These are phyloP conservation scores for Metschnikowia proteae DNA, from an alignment of 805 yeast species.

Conservation along the genomic window DNA sequence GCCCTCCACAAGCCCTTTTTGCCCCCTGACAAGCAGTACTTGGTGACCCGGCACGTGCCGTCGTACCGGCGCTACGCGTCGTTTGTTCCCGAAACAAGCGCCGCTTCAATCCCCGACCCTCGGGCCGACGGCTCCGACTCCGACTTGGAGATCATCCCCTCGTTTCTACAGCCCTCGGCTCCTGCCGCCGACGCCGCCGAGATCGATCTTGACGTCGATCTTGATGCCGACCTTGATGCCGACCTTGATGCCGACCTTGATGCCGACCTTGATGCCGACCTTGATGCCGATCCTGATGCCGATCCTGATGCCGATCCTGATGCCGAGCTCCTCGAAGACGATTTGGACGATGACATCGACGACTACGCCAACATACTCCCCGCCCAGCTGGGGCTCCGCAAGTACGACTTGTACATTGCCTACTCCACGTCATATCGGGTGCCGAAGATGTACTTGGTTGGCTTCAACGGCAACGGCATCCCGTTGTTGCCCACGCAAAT, in stretches of 20 bases:
- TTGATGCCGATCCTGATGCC: too few species aligned
- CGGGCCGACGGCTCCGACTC: slow-evolving; percentile 1
- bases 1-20: slow-evolving; percentile 56
- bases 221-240: slow-evolving; percentile 36
- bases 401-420: slow-evolving; percentile 84
- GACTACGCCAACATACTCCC: slow-evolving; percentile 32
- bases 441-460: slow-evolving; percentile 89
- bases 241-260: too few species aligned
- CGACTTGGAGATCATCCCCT: slow-evolving; percentile 7
- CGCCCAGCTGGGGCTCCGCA: slow-evolving; percentile 45
- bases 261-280: too few species aligned
- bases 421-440: slow-evolving; percentile 95
- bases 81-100: slow-evolving; percentile 4
- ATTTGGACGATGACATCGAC: slow-evolving; percentile 26
- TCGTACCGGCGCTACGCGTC: slow-evolving; percentile 52
- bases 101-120: slow-evolving; percentile 9
- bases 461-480: slow-evolving; percentile 76
- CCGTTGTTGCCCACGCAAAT: slow-evolving; percentile 85
- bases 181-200: background rate
- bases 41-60: slow-evolving; percentile 89
- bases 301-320: too few species aligned
- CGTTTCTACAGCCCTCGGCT: background rate
- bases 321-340: slow-evolving; percentile 16
- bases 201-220: background rate
- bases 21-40: slow-evolving; percentile 81